Base-by-base conservation (phyloP, 2,329 filamentous ascomycete genomes). In the Ceratocystis papillata region DNA sequence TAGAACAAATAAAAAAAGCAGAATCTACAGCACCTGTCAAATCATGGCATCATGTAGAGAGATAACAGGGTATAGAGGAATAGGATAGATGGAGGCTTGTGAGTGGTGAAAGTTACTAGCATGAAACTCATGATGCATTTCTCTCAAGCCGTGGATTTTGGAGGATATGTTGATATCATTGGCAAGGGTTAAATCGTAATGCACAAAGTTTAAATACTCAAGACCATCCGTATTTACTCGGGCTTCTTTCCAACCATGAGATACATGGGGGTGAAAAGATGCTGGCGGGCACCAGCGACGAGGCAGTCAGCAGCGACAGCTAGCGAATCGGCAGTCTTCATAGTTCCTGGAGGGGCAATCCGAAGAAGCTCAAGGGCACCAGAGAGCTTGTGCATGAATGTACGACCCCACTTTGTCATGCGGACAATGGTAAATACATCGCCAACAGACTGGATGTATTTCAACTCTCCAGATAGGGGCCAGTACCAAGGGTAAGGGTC, bases 231-330 rank as follows among this genome's bases (percentile, higher is more conserved):
- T 5, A 22, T 53, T 66, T 66, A 68, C 67, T 68, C 67, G 5
- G 93, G 90, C 82, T 96, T 96, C 77, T 89, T 86, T 68, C 85
- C 93, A 68, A 96, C 84, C 90, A 96, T 96, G 73, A 97, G 80
- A 79, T 96, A 96, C 93, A 97, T 97, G 66, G 93, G 93, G 1
- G 93, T 97, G 78, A 97, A 97, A n/a, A 97, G 83, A 76, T 96
- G 89, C 79, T 92, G 82, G 75, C 85, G 84, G 45, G 86, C 93
- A 76, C 93, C 93, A 61, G 89, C 90, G 25, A 96, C 92, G 63
- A 97, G 80, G 72, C 85, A 88, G 76, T 96, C 92, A 10, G 84
- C 91, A 41, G 90, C 92, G 67, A 86, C 73, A 5, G 88, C 91
- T 72, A 97, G 78, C 73, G 88, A 91, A 77, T 96, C 88, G 10